Evolutionary conservation across 805 yeast genomes (phyloP).

Genomic region (Candida parachauliodes): DNA sequence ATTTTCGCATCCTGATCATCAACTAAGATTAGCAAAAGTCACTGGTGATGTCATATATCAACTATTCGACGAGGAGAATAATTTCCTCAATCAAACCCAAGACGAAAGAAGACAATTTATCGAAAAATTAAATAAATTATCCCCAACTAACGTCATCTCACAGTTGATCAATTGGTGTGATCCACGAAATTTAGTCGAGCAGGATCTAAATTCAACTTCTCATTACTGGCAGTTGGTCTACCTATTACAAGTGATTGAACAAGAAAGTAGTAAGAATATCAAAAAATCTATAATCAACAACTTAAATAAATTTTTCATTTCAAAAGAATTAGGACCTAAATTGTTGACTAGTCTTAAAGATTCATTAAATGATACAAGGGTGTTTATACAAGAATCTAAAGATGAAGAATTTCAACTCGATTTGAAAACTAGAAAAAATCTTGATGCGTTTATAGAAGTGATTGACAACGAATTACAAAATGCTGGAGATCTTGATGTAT

Average conservation of each 20-base stretch:
- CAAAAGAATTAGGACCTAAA: constrained; percentile 25
- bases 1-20: constrained; percentile 71
- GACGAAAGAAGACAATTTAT: constrained; percentile 63
- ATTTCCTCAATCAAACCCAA: constrained; percentile 20
- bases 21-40: constrained; percentile 56
- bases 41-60: constrained; percentile 66
- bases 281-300: constrained; percentile 52
- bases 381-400: constrained; percentile 19
- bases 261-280: constrained; percentile 47
- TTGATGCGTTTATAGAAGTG: constrained; percentile 26
- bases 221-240: constrained; percentile 58
- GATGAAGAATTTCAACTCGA: constrained; percentile 33
- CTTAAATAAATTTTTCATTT: constrained; percentile 43
- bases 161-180: constrained; percentile 85
- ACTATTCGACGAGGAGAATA: constrained; percentile 38
- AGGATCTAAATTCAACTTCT: constrained; percentile 42
- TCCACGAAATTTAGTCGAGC: constrained; percentile 60
- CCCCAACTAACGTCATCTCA: constrained; percentile 53
- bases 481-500: constrained; percentile 35
- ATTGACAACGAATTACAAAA: constrained; percentile 21
- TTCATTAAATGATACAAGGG: constrained; percentile 32
- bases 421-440: constrained; percentile 23
- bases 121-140: constrained; percentile 20
- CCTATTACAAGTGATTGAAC: constrained; percentile 48
- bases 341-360: constrained; percentile 29